Percentiles rank a stretch among this genome's conserved stretches.
Evolutionary conservation across 2,329 filamentous ascomycete species (phyloP).

Genomic region (Orbilia javanica): DNA sequence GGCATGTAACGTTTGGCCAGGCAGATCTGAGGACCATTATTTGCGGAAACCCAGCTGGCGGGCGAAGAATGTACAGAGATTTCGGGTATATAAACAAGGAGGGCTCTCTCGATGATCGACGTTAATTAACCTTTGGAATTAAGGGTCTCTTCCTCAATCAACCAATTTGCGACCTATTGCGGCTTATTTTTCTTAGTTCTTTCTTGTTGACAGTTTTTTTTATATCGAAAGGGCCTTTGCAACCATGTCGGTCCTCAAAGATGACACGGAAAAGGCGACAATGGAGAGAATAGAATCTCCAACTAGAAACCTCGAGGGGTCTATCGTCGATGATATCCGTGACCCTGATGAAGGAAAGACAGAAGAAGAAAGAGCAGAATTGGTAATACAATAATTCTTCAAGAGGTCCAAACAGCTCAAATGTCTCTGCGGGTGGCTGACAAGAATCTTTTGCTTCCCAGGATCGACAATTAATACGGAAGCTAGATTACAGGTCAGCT

Average conservation of each 20-base stretch:
- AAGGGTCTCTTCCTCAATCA: constrained; percentile 20
- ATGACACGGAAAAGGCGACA: constrained; percentile 44
- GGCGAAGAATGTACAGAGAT: background rate
- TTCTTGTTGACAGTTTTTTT: constrained; percentile 11
- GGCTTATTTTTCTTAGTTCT: background rate
- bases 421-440: background rate
- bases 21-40: constrained; percentile 9
- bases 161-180: background rate
- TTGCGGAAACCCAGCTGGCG: constrained; percentile 2
- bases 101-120: constrained; percentile 29
- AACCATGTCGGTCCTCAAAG: constrained; percentile 10
- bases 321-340: constrained; percentile 31
- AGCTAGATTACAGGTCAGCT: constrained; percentile 73
- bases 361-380: constrained; percentile 73
- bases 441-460: constrained; percentile 63
- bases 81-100: constrained; percentile 37
- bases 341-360: constrained; percentile 76
- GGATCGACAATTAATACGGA: constrained; percentile 75
- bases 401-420: constrained; percentile 3
- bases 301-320: constrained; percentile 28
- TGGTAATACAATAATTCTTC: constrained; percentile 68
- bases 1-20: constrained; percentile 26
- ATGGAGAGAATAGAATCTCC: constrained; percentile 41
- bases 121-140: constrained; percentile 11
- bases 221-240: background rate